Evolutionary conservation across 2,329 filamentous ascomycete species (phyloP).

Genomic region (Trichoderma sp.): DNA sequence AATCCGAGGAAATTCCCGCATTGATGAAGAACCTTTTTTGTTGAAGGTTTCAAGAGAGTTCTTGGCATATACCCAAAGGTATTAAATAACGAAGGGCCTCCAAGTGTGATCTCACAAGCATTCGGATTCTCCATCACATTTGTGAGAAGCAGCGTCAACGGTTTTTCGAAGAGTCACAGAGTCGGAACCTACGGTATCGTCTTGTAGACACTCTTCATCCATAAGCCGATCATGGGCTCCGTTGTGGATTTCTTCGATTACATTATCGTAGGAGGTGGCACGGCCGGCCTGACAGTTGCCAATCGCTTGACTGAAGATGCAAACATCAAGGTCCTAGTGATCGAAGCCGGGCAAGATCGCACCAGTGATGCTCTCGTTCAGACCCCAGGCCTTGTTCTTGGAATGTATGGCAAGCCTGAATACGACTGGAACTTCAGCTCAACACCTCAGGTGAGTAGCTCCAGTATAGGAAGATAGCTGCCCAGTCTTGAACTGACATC

Average conservation of each 20-base stretch:
- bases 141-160: background rate
- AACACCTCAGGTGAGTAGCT: conserved; percentile 22
- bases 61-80: background rate
- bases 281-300: conserved; percentile 30
- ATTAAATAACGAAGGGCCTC: background rate
- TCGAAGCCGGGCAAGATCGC: conserved; percentile 27
- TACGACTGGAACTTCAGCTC: conserved; percentile 26
- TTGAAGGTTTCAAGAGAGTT: background rate
- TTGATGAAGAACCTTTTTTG: background rate
- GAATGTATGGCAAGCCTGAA: conserved; percentile 24
- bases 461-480: no score
- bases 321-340: conserved; percentile 26
- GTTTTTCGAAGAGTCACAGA: background rate
- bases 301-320: conserved; percentile 28
- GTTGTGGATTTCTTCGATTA: conserved; percentile 23
- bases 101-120: background rate
- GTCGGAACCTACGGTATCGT: background rate
- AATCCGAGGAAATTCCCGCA: background rate
- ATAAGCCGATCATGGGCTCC: background rate
- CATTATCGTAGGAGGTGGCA: conserved; percentile 29
- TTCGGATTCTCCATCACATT: background rate
- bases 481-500: background rate
- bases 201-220: background rate
- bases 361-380: conserved; percentile 21
- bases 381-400: conserved; percentile 22